Percentiles rank a stretch among this genome's conserved stretches.
Conservation (phyloP, 768 basidiomycete genomes). For the Russula compacta region DNA sequence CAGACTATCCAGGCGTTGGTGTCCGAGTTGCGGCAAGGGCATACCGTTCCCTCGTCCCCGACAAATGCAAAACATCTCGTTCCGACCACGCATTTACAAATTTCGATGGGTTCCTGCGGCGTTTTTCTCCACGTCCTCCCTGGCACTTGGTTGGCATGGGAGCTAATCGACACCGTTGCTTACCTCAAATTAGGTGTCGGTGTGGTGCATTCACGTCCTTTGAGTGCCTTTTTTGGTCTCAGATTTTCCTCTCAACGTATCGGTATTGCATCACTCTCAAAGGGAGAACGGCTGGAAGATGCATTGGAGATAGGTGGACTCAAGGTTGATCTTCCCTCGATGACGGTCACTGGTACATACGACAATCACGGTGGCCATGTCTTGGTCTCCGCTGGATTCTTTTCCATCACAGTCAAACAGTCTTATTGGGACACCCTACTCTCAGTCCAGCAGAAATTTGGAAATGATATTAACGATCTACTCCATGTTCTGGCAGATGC, state of each 20-base stretch:
- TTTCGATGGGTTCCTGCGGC: slow-evolving; percentile 40
- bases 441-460: slow-evolving; percentile 81
- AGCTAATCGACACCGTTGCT: slow-evolving; percentile 40
- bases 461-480: slow-evolving; percentile 80
- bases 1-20: slow-evolving; percentile 55
- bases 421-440: slow-evolving; percentile 78
- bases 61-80: not conserved
- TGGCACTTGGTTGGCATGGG: slow-evolving; percentile 81
- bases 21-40: slow-evolving; percentile 45
- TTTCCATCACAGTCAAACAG: slow-evolving; percentile 68
- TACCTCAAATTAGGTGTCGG: slow-evolving; percentile 34
- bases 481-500: slow-evolving; percentile 57
- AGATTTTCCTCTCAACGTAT: slow-evolving; percentile 55
- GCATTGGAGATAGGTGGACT: slow-evolving; percentile 37
- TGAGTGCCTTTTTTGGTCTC: slow-evolving; percentile 47
- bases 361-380: slow-evolving; percentile 42
- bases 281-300: slow-evolving; percentile 21
- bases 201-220: slow-evolving; percentile 27
- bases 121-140: slow-evolving; percentile 77
- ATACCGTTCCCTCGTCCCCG: not conserved
- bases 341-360: slow-evolving; percentile 52
- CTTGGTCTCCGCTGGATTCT: slow-evolving; percentile 54
- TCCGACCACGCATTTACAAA: slow-evolving; percentile 40
- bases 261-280: slow-evolving; percentile 45
- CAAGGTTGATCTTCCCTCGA: slow-evolving; percentile 55